Base-by-base conservation (phyloP, 2,329 filamentous ascomycete species). In the Orbilia blumenaviensis region DNA sequence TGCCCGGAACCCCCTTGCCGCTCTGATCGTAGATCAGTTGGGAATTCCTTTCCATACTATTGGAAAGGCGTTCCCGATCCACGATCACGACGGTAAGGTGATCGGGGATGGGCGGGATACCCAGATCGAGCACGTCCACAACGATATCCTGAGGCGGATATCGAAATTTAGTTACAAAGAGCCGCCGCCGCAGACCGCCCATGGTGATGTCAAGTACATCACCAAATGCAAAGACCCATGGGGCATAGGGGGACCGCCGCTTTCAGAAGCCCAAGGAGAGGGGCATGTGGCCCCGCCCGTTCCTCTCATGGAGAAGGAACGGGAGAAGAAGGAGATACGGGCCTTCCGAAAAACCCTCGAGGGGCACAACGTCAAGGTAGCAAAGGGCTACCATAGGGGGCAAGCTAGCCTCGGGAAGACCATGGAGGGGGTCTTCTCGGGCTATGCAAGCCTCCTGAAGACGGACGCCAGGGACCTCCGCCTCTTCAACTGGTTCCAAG, bases 401-500 rank as follows among this genome's bases (percentile, higher is more conserved):
- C 94, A 23, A 96, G n/a, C n/a, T n/a, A n/a, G 92, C 0, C 85
- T 99, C 9, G 95, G 95, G 0, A 91, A 91, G n/a, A 91, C 96
- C 1, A 91, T 98, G 85, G 93, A 99, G 80, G 90, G 93, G 78
- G 92, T 93, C n/a, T 90, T 99, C 75, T 87, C 87, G 16, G 94
- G 98, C 82, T 99, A 97, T 82, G 90, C 92, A 80, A 86, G 88
- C 32, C 87, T 99, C 56, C 87, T 98, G 27, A 90, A 96, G 72
- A 84, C 99, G 62, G 92, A 89, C 12, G 88, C 94, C 0, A 92
- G 93, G 81, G 95, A 99, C 81, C 90, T 96, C 83, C 89, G 95
- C 50, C 86, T 99, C 14, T 87, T 98, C 81, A 99, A 97, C 81
- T 99, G 95, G 95, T 96, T 99, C 83, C 91, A 97, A 82, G 96